A percentile compares a stretch with the other conserved stretches of the same genome.
Conservation (phyloP, 2,329 filamentous ascomycete genomes). For the Corinectria fuckeliana region DNA sequence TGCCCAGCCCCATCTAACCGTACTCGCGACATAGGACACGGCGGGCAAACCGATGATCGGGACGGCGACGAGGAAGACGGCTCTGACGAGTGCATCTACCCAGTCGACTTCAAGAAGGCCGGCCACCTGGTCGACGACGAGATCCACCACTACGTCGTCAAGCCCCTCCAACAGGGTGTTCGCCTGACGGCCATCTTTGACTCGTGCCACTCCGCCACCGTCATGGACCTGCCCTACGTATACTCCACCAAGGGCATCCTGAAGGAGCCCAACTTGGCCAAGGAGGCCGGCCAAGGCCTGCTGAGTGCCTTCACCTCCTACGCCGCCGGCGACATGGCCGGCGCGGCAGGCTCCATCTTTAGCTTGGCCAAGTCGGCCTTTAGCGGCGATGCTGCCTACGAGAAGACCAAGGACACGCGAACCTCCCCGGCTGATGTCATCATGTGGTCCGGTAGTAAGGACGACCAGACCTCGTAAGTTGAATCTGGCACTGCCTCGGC, state of each 20-base stretch:
- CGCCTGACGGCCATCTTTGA: constrained; percentile 84
- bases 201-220: constrained; percentile 80
- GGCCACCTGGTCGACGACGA: constrained; percentile 81
- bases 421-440: constrained; percentile 95
- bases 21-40: constrained; percentile 62
- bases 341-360: constrained; percentile 81
- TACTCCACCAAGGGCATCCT: constrained; percentile 82
- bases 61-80: constrained; percentile 82
- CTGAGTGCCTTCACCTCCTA: constrained; percentile 79
- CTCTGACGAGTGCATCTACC: constrained; percentile 80
- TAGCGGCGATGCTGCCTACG: constrained; percentile 76
- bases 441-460: constrained; percentile 98
- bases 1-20: constrained; percentile 4
- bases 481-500: constrained; percentile 5
- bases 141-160: constrained; percentile 80
- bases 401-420: constrained; percentile 85
- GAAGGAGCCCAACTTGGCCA: constrained; percentile 82
- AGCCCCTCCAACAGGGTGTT: constrained; percentile 79
- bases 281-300: constrained; percentile 77
- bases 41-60: constrained; percentile 74
- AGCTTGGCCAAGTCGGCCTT: constrained; percentile 88
- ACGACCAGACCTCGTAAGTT: constrained; percentile 82
- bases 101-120: constrained; percentile 72
- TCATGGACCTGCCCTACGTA: constrained; percentile 78
- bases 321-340: constrained; percentile 80